Percentiles rank a stretch among this genome's conserved stretches.
Evolutionary conservation across 129 eudicot genomes (phyloP).

Genomic region (Escallonia herrerae): DNA sequence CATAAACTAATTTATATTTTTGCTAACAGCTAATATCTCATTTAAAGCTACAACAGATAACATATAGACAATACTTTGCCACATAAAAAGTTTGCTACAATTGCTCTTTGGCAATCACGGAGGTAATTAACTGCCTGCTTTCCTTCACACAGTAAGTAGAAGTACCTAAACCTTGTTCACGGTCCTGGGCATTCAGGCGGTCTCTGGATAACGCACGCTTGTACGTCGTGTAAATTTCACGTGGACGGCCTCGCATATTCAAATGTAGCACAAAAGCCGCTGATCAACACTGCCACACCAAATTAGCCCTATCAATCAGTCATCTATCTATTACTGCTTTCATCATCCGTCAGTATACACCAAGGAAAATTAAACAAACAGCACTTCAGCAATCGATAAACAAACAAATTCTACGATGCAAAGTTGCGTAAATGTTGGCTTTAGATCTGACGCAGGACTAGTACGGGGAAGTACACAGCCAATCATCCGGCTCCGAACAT

Average conservation of each 20-base stretch:
- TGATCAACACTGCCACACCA: slow-evolving; percentile 24
- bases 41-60: background rate
- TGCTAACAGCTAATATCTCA: background rate
- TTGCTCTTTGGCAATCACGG: too few species aligned
- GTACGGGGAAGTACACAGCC: background rate
- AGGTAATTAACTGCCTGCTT: background rate
- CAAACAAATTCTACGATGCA: background rate
- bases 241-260: slow-evolving; percentile 58
- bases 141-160: background rate
- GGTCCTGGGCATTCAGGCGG: slow-evolving; percentile 33
- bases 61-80: too few species aligned
- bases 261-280: background rate
- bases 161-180: slow-evolving; percentile 55
- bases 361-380: background rate
- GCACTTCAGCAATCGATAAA: background rate
- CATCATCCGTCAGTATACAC: background rate
- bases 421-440: background rate
- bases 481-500: background rate
- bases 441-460: background rate
- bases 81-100: too few species aligned
- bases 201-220: slow-evolving; percentile 70
- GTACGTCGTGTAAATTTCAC: slow-evolving; percentile 41
- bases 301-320: slow-evolving; percentile 10
- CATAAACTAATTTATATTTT: background rate
- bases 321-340: background rate